Evolutionary conservation across 306 rosid species (phyloP), one percentile per base, ranked within the genome.

Genomic region (Fragaria nilgerrensis): DNA sequence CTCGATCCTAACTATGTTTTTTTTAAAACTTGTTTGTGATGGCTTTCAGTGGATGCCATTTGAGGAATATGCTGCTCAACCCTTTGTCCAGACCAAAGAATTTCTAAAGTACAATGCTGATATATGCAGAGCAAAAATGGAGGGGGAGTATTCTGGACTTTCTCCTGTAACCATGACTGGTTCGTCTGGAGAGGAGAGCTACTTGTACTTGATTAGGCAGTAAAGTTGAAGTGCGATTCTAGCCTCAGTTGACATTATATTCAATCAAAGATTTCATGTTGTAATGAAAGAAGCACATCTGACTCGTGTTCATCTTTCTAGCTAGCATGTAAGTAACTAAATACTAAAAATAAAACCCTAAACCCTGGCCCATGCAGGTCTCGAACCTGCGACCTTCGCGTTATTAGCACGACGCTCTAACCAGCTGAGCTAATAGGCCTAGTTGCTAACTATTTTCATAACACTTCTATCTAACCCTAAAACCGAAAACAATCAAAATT

Each of bases 11-110:
- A 34, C 39, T 32, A 34, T 15, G 36, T 15, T 29, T 29, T 29
- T 15, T 32, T 63, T 27, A 5, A 19, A 16, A n/a, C 39, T 65
- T 63, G 22, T 78, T 55, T 36, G 11, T 66, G 19, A 27, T 75
- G 68, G 80, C 25, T 75, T 79, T 84, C 90, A 95, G 97, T 92
- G 97, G 97, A 89, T 95, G 93, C 84, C 89, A 78, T 86, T 89
- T 66, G 89, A 88, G 77, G 90, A 92, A 71, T 95, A 86, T 75
- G 83, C 72, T 69, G 83, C 88, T 59, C 96, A 89, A 22, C 91
- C 93, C 8, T 75, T 80, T 32, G 76, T 89, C 59, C 83, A 89
- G 78, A 79, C 74, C 39, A 44, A 72, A 44, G 89, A 88, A 75
- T 55, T 82, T 43, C 34, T 82, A 82, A 87, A 66, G 83, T 43